Base-by-base conservation (phyloP, 2,329 filamentous ascomycete species). In the Hyphodiscus sp. region DNA sequence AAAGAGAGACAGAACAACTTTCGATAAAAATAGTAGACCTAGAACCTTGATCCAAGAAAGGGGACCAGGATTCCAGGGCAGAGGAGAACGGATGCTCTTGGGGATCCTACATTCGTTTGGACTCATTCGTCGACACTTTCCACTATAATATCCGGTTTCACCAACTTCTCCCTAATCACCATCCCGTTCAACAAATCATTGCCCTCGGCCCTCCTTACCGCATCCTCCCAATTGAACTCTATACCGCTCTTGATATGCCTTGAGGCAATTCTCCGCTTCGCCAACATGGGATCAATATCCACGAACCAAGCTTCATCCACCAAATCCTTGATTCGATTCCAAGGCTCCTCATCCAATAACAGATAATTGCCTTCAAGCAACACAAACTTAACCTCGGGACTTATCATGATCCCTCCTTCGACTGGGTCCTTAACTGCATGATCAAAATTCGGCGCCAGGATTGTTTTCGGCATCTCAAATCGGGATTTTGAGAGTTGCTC, bases 171-270 rank as follows among this genome's bases (percentile, higher is more conserved):
- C 5, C 92, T 71, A 66, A 96, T 91, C 70, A 94, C 82, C 62
- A 73, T 75, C 1, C 89, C 91, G 71, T 97, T 96, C 2, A 90
- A 78, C 53, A 96, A 70, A 72, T 96, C 92, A 68, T 94, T 96
- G 70, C 90, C 86, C 59, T 84, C 78, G 0, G 85, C 91, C 58
- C 92, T 76, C 61, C 73, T 79, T 48, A 84, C 78, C 0, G 87
- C 92, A 50, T 87, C 87, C 19, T 80, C 82, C 58, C 85, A 77
- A 53, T 85, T 78, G 48, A 71, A 71, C 11, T 82, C 89, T 65
- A 97, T 89, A 0, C 91, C 91, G 0, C 90, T 87, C 57, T 78
- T 75, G 1, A 96, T 76, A 73, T 97, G 92, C 41, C 92, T 75
- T 63, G 74, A 74, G 1, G 89, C 78, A 57, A 97, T 72, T 49